phyloP scores from a whole-genome alignment of 2,329 filamentous ascomycete genomes.

The Septoria petroselini region DNA sequence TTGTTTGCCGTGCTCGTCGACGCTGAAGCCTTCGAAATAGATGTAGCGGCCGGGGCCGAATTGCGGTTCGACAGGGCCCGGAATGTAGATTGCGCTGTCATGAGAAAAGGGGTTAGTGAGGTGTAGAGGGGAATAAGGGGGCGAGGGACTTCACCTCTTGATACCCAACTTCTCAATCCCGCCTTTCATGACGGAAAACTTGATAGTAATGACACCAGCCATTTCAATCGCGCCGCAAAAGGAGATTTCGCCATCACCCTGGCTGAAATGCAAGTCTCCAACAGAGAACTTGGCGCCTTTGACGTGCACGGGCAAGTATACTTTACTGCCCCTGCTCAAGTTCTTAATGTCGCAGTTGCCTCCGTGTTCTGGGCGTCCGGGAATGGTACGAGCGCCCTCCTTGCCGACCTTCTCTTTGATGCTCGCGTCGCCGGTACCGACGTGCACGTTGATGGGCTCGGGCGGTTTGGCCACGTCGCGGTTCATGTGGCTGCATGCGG shows the following conservation, averaged over 20 bases:
- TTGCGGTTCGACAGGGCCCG: conserved; percentile 82
- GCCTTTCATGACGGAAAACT: conserved; percentile 80
- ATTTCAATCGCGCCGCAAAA: conserved; percentile 81
- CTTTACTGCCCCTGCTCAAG: conserved; percentile 71
- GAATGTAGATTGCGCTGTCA: conserved; percentile 76
- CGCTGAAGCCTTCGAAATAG: conserved; percentile 86
- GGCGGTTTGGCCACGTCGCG: conserved; percentile 77
- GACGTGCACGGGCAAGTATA: conserved; percentile 85
- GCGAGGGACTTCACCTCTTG: conserved; percentile 45
- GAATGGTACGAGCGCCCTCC: conserved; percentile 82
- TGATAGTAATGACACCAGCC: conserved; percentile 86
- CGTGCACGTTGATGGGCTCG: conserved; percentile 67
- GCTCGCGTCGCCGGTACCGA: conserved; percentile 58
- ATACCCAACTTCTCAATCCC: conserved; percentile 71
- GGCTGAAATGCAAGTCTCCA: conserved; percentile 68
- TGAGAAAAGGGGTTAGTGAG: background rate
- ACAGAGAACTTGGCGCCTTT: conserved; percentile 84
- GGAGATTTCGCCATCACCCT: conserved; percentile 87
- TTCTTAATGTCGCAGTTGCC: conserved; percentile 94
- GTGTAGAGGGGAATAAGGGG: background rate
- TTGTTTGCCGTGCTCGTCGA: conserved; percentile 84
- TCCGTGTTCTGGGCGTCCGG: conserved; percentile 78
- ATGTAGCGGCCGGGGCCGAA: conserved; percentile 79
- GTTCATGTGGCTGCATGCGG: conserved; percentile 60
- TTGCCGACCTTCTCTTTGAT: conserved; percentile 65